Evolutionary conservation across 2,329 filamentous ascomycete genomes (phyloP), one percentile per base, ranked within the genome.

Genomic region (Colletotrichum viniferum): DNA sequence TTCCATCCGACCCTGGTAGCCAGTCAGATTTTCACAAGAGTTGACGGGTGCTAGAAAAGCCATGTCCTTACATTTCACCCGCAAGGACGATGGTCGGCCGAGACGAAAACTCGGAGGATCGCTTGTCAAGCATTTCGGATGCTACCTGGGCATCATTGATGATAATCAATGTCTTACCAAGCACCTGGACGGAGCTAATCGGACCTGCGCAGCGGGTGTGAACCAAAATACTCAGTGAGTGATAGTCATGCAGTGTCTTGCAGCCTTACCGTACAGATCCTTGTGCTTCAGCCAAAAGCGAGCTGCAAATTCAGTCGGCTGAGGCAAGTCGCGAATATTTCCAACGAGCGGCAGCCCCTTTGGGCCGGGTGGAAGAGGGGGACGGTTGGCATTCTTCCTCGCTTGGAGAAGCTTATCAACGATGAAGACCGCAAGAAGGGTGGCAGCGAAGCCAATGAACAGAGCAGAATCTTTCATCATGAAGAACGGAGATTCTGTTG

Each of bases 271-370:
- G 71, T 83, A 83, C 10, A 77, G 58, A 7, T 85, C 81, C 52
- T 84, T 85, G 69, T 82, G 80, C 61, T 81, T 78, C 4, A 83
- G 48, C 83, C 82, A 85, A 68, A 84, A 81, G 56, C 80, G 76
- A 72, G 78, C 82, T 43, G 84, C 83, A 2, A 78, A 80, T 8
- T 68, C 60, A 7, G 78, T 80, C 3, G 76, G 62, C 1, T 82
- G 78, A 2, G 88, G 88, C 21, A 88, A 77, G 74, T 89, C 87
- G 4, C 78, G 78, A 12, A 89, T 75, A 74, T 89, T 89, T 5
- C 88, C 88, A 8, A 89, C 48, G 4, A 89, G 61, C 0, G 86
- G 86, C 10, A 86, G 77, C 1, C 81, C 81, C 16, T 73, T 81
- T 76, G 78, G 84, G 61, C 77, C 82, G 67, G 77, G 82, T 58